A percentile compares a stretch with the other conserved stretches of the same genome.
Conservation (phyloP, 2,329 filamentous ascomycete species). For the Talaromyces sp. region DNA sequence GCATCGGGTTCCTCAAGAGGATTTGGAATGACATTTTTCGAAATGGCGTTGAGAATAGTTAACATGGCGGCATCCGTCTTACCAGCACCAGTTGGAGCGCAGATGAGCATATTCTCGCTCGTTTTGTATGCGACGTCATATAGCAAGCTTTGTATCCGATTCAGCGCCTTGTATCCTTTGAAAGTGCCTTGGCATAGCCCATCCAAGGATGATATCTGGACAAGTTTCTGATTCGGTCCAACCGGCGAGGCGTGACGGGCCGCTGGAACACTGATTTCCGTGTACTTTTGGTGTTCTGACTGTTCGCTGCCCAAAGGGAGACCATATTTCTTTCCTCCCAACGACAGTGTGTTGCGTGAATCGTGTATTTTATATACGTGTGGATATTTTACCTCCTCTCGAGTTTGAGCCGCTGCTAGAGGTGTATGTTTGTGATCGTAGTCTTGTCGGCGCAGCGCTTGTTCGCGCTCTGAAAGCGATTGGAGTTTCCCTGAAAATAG, state of each 20-base stretch:
- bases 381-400: conserved; percentile 72
- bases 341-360: conserved; percentile 79
- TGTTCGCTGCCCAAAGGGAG: conserved; percentile 71
- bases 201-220: conserved; percentile 78
- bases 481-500: conserved; percentile 55
- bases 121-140: conserved; percentile 94
- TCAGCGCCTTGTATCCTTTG: conserved; percentile 85
- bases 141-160: conserved; percentile 96
- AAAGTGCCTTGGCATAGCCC: conserved; percentile 88
- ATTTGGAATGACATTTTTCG: conserved; percentile 76
- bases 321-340: conserved; percentile 74
- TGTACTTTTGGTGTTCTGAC: conserved; percentile 71
- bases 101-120: conserved; percentile 98
- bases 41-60: conserved; percentile 84
- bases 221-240: conserved; percentile 65
- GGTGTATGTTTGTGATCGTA: conserved; percentile 73
- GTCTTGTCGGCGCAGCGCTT: conserved; percentile 69
- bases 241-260: conserved; percentile 69
- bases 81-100: conserved; percentile 94
- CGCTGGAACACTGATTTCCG: conserved; percentile 84
- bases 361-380: conserved; percentile 85
- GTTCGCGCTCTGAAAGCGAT: conserved; percentile 71
- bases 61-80: conserved; percentile 99
- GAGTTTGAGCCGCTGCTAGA: conserved; percentile 65
- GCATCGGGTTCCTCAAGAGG: conserved; percentile 69